Base-by-base conservation (phyloP, 1,139 yeast genomes). In the Zygosaccharomyces pseudobailii region DNA sequence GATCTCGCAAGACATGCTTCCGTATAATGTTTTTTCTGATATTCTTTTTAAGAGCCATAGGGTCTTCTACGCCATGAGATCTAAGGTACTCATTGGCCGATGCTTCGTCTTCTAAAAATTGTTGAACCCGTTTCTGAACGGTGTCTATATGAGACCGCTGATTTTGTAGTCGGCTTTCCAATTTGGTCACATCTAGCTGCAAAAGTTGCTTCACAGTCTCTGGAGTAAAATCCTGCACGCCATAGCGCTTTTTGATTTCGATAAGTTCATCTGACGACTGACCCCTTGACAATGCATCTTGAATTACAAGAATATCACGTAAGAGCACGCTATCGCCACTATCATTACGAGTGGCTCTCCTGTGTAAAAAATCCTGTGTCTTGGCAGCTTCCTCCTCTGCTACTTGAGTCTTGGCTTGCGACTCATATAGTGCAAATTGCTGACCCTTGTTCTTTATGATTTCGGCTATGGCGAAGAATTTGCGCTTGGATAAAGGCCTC, bases 391-490 rank as follows among this genome's bases (percentile, higher is more conserved):
- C 92, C 61, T 87, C 92, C 31, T 68, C 61, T 3, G 74, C 70
- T 28, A 88, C 90, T 57, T 76, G 75, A 45, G 70, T 71, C 56
- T 82, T 84, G 41, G 96, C 95, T 59, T 83, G 78, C 39, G 76
- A 72, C 63, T 85, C 87, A 69, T 86, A 89, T 57, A 78, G 71
- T 39, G 87, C 92, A 74, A 92, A 88, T 66, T 88, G 92, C 46
- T 88, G 90, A 78, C 97, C 97, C 69, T 85, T 82, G 63, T 87
- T 84, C 64, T 77, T 82, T 71, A 88, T 81, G 63, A 92, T 87
- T 65, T 92, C 97, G 2, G 97, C 96, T 52, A 92, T 82, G n/a
- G 97, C 92, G 72, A 92, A 92, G 49, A 78, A 79, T 68, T 92
- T 92, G 54, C 84, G 75, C 30, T 92, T 78, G 8, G 95, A 84